Conservation (phyloP, 2,329 filamentous ascomycete species). For the Thelonectria discophora region DNA sequence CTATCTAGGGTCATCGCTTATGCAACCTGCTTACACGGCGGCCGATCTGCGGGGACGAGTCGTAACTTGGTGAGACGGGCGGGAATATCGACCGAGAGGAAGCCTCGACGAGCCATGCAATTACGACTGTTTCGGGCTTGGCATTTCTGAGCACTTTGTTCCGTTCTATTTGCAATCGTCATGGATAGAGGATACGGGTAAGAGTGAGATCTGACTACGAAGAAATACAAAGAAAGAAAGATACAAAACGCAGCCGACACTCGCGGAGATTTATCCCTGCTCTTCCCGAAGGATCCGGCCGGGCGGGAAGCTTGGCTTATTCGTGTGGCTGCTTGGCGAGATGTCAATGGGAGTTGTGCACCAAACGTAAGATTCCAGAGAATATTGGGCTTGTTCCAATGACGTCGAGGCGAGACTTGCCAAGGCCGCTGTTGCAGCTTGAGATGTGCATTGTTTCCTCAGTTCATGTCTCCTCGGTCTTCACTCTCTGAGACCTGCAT, state of each 20-base stretch:
- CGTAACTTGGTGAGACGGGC: neutral
- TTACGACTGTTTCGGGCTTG: neutral
- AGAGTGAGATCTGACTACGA: too few relatives aligned
- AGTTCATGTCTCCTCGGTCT: neutral
- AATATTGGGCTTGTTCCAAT: constrained; percentile 2
- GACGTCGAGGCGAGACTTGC: neutral
- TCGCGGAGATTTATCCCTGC: neutral
- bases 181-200: neutral
- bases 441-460: neutral
- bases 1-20: neutral
- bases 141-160: too few relatives aligned
- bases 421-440: neutral
- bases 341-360: neutral
- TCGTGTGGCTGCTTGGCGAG: neutral
- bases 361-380: neutral
- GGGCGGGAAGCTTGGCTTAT: neutral
- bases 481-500: neutral
- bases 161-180: neutral
- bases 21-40: constrained; percentile 1
- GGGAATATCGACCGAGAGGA: neutral
- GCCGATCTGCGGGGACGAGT: neutral
- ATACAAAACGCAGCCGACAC: too few relatives aligned
- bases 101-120: neutral
- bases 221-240: too few relatives aligned
- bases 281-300: neutral